Evolutionary conservation across 1,284 basidiomycete genomes (phyloP).

Genomic region (Mycena sp.): DNA sequence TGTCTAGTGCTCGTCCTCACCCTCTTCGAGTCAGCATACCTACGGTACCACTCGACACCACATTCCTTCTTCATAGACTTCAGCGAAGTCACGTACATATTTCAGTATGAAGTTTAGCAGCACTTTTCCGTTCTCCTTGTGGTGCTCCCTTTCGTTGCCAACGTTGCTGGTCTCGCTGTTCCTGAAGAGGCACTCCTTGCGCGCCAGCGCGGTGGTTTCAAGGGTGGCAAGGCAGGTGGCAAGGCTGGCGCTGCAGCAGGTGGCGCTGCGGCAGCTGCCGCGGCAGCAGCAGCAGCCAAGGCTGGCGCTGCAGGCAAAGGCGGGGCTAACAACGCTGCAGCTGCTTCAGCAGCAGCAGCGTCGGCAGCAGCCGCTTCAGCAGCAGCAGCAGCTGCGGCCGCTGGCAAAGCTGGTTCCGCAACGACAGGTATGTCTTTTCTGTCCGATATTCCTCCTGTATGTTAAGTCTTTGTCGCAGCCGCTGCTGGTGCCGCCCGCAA

Average conservation of each 20-base stretch:
- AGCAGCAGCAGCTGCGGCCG: too few species aligned
- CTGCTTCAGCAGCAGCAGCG: slow-evolving; percentile 13
- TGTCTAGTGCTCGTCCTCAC: slow-evolving; percentile 33
- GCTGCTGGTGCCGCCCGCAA: slow-evolving; percentile 12
- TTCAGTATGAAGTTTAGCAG: slow-evolving; percentile 62
- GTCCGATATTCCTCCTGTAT: slow-evolving; percentile 23
- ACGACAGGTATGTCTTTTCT: too few species aligned
- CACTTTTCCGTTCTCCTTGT: slow-evolving; percentile 52
- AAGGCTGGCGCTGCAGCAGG: neutral
- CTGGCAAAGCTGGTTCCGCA: too few species aligned
- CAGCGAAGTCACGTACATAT: slow-evolving; percentile 40
- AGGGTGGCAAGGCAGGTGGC: slow-evolving; percentile 14
- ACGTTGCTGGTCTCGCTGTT: slow-evolving; percentile 45
- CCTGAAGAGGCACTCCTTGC: slow-evolving; percentile 32
- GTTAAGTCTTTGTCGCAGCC: slow-evolving; percentile 4
- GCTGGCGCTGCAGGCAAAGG: neutral
- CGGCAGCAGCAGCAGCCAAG: neutral
- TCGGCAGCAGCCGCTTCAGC: too few species aligned
- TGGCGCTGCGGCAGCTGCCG: too few species aligned
- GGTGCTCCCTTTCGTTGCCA: slow-evolving; percentile 54
- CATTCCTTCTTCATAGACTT: slow-evolving; percentile 46
- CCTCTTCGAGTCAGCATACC: slow-evolving; percentile 16
- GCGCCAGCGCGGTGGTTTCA: slow-evolving; percentile 40
- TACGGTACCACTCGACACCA: slow-evolving; percentile 23
- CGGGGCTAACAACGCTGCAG: slow-evolving; percentile 12